Evolutionary conservation across 1,139 yeast species (phyloP), one percentile per base, ranked within the genome.

Genomic region (Saccharomyces hybrid): DNA sequence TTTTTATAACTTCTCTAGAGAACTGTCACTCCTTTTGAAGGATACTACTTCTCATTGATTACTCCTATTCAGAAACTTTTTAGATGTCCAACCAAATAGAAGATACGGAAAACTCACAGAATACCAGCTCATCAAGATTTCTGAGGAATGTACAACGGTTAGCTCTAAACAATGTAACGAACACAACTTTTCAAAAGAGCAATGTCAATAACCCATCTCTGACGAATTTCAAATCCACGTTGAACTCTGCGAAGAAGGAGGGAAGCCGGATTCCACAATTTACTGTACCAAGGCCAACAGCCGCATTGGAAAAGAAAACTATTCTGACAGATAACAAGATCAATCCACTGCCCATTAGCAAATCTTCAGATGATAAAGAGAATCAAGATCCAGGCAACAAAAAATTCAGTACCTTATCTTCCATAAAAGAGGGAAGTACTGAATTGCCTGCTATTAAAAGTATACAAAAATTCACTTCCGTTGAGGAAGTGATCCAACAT

Each of bases 151-250:
- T 61, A n/a, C 67, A 62, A 57, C 53, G 71, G 48, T 54, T 68
- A 41, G 71, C 68, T 25, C 57, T 68, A 50, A 62, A 65, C 50
- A 68, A 68, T 51, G 71, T 68, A 14, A 68, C 71, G 25, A 66
- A 68, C 53, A 67, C 70, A 16, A 61, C 65, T 27, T 49, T 61
- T 8, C 65, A 64, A 49, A 65, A 64, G 27, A 64, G 62, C 32
- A 60, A 55, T 32, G 32, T 55, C 23, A 59, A 56, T 32, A 51
- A 57, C 38, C 42, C 58, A 16, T 56, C 55, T n/a, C 23, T 59
- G n/a, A 60, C 60, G 34, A 59, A 54, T 46, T 48, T 64, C 44
- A 64, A 64, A 54, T 47, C 62, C 26, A 51, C 60, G 5, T 48
- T 61, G 47, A 49, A 48, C 13, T 50, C 49, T n/a, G 57, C 58